Evolutionary conservation across 2,329 filamentous ascomycete genomes (phyloP).

Genomic region (Cordyceps fumosorosea): DNA sequence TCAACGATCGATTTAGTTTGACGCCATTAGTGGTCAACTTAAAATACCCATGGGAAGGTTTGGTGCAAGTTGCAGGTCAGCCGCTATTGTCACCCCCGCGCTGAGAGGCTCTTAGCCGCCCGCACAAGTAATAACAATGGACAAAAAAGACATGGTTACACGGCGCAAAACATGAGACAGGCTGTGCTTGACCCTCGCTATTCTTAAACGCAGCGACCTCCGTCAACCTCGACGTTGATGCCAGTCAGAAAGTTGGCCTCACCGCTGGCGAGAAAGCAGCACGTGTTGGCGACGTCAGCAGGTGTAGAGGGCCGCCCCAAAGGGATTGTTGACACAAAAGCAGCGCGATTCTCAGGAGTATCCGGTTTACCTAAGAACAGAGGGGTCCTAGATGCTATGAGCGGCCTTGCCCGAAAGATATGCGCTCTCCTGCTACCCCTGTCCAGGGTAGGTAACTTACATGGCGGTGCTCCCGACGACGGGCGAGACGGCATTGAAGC

Average conservation of each 20-base stretch:
- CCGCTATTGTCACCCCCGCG: too few species aligned
- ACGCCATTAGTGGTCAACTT: too few species aligned
- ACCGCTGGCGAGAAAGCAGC: constrained; percentile 63
- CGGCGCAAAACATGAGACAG: background rate
- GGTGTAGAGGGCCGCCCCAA: constrained; percentile 50
- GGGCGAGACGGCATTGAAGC: constrained; percentile 66
- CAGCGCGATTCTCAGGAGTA: constrained; percentile 53
- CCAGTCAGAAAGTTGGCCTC: constrained; percentile 68
- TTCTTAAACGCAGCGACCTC: constrained; percentile 23
- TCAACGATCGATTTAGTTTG: too few species aligned
- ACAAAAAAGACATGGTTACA: background rate
- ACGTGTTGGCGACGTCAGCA: constrained; percentile 63
- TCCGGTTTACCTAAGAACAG: constrained; percentile 55
- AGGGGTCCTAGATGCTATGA: constrained; percentile 27
- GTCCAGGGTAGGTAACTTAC: constrained; percentile 21
- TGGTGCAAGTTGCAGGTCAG: too few species aligned
- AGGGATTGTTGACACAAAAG: constrained; percentile 47
- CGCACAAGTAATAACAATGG: background rate
- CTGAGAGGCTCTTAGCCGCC: too few species aligned
- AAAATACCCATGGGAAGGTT: too few species aligned
- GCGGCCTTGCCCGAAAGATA: background rate
- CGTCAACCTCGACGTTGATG: constrained; percentile 52
- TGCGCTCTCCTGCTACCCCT: background rate
- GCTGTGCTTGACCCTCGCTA: background rate
- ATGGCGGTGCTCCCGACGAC: constrained; percentile 61